These are phyloP conservation scores for Chionographis japonica DNA, from an alignment of 106 monocot species.

Conservation along the genomic window DNA sequence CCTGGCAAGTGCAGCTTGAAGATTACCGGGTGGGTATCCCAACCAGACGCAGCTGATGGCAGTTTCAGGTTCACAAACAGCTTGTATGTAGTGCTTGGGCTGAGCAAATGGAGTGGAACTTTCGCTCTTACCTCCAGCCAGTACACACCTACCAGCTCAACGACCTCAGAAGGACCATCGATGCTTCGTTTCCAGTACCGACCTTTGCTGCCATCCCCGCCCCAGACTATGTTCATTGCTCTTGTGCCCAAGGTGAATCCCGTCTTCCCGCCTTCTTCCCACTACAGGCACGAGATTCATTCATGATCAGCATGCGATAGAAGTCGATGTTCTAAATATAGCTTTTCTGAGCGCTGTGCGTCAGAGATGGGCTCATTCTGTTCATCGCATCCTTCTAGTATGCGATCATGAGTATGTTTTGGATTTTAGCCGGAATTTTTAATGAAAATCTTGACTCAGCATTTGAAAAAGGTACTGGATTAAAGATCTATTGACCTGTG, in stretches of 20 bases:
- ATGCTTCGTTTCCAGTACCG: constrained; percentile 5
- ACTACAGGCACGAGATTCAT: background rate
- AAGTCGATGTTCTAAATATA: too few species aligned
- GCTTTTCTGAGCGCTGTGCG: too few species aligned
- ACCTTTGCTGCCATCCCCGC: constrained; percentile 7
- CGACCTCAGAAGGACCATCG: background rate
- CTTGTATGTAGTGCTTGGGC: constrained; percentile 7
- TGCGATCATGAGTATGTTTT: too few species aligned
- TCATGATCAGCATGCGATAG: too few species aligned
- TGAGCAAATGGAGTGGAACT: constrained; percentile 7
- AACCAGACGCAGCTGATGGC: background rate
- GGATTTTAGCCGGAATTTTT: too few species aligned
- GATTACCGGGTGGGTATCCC: background rate
- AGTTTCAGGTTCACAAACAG: background rate
- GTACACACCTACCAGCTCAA: constrained; percentile 11
- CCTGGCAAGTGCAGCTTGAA: constrained; percentile 6
- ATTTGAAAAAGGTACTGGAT: too few species aligned
- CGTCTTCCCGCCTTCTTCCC: background rate
- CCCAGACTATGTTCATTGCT: constrained; percentile 14
- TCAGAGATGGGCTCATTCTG: too few species aligned
- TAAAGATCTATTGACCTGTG: too few species aligned
- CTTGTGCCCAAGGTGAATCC: constrained; percentile 3
- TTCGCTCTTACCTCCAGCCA: constrained; percentile 21
- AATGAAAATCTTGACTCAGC: too few species aligned
- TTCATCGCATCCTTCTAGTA: too few species aligned